Conservation (phyloP, 2,329 filamentous ascomycete genomes). For the Fusarium chuoi region DNA sequence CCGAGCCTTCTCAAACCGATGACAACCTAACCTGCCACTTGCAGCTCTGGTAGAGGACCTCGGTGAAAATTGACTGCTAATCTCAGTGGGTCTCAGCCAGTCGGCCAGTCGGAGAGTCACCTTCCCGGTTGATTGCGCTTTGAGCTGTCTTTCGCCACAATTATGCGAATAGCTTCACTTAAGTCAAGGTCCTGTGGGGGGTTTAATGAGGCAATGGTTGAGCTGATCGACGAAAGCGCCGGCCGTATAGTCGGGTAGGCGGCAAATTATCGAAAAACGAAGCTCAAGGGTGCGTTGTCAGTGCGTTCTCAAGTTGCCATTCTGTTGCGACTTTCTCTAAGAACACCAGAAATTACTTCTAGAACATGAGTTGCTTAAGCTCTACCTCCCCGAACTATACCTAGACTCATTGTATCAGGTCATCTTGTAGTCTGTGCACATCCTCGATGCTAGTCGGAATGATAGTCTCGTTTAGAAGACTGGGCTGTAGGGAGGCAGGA, state of each 20-base stretch:
- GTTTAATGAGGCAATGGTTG: background rate
- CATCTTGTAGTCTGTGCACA: background rate
- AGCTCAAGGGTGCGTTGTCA: background rate
- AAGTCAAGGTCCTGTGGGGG: background rate
- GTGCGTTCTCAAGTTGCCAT: background rate
- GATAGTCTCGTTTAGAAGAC: too few relatives aligned
- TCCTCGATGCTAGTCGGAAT: background rate
- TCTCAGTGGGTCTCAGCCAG: background rate
- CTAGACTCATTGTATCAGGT: background rate
- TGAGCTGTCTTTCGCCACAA: background rate
- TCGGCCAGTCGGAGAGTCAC: background rate
- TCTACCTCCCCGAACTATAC: fast-evolving
- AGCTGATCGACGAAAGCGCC: background rate
- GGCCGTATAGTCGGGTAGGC: fast-evolving
- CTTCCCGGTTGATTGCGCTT: too few relatives aligned
- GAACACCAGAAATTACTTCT: background rate
- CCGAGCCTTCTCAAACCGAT: background rate
- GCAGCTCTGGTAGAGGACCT: background rate
- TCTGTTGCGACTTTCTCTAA: background rate
- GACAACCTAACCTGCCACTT: background rate
- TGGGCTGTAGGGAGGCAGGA: background rate
- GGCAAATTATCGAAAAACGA: background rate
- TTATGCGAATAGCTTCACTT: background rate
- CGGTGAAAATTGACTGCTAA: background rate
- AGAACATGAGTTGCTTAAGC: background rate